Evolutionary conservation across 1,284 basidiomycete species (phyloP), one percentile per base, ranked within the genome.

Genomic region (Tylopilus sp.): DNA sequence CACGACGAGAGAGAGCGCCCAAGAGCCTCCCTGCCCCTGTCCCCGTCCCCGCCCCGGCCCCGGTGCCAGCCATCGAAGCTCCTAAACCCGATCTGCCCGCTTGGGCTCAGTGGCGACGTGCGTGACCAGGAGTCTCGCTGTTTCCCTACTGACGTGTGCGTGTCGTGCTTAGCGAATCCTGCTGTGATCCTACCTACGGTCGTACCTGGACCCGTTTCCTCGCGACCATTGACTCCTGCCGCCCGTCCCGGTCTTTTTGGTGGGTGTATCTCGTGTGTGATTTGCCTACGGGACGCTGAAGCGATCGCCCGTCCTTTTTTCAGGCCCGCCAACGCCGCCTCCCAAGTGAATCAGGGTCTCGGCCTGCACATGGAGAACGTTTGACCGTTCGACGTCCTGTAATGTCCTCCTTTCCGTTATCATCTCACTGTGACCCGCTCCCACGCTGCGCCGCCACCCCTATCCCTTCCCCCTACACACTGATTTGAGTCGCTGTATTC

Each of bases 81-180:
- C 74, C 76, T 0, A 68, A 73, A 48, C 73, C 76, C 1, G 74
- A 78, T 38, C 23, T 79, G 37, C 86, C 85, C 26, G 77, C 84
- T 0, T 89, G 86, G 86, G 79, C 84, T 1, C 83, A 88, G 57
- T 89, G 86, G 86, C 75, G 82, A 71, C 79, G 80, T 89, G 53
- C 55, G 77, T 72, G 16, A 67, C 66, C 18, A 18, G 29, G 29
- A 31, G 13, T 42, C 21, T 25, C 2, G 6, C 6, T 8, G 25
- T 6, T 3, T 3, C 18, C 6, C 18, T n/a, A 6, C 31, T 43
- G 41, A 23, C 9, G 16, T 10, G 10, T 36, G 18, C 11, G 23
- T 33, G 9, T 18, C 9, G 12, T 21, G 46, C 12, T 42, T 49
- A 84, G 82, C 82, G 5, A 81, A 84, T 56, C 79, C 80, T 3